Conservation (phyloP, 192 early-diverging fungal genomes). For the Podila horticola region DNA sequence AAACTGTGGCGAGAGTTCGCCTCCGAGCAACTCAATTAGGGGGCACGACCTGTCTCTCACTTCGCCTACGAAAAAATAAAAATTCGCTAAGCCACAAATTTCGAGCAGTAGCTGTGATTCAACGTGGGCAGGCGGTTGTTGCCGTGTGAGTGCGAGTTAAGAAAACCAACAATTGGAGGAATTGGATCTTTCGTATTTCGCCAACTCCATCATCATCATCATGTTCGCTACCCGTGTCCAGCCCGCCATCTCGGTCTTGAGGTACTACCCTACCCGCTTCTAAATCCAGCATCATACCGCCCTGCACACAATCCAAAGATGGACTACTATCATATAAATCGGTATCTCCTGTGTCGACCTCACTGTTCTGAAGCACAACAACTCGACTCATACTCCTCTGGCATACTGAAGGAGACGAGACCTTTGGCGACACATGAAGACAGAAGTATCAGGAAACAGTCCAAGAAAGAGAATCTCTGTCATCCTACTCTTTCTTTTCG, state of each 20-base stretch:
- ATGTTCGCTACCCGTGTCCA: slow-evolving; percentile 52
- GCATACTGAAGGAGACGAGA: not conserved
- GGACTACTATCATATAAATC: not conserved
- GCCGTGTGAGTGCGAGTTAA: not conserved
- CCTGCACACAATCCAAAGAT: not conserved
- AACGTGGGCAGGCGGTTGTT: too few relatives aligned
- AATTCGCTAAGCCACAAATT: slow-evolving; percentile 3
- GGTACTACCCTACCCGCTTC: slow-evolving; percentile 9
- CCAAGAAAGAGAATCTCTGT: too few relatives aligned
- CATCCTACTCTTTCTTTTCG: too few relatives aligned
- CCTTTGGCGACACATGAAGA: too few relatives aligned
- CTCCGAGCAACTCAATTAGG: not conserved
- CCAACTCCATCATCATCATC: slow-evolving; percentile 6
- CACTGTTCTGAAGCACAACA: not conserved
- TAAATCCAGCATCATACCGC: not conserved
- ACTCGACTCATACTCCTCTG: not conserved
- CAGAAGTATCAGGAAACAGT: too few relatives aligned
- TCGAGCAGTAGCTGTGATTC: not conserved
- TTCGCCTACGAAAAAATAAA: not conserved
- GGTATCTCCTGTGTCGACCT: too few relatives aligned
- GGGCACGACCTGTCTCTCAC: too few relatives aligned
- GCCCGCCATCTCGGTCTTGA: slow-evolving; percentile 41
- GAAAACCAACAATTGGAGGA: not conserved
- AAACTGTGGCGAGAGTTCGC: slow-evolving; percentile 67
- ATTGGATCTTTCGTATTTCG: slow-evolving; percentile 1